Conservation (phyloP, 106 monocot species). For the Allium sativum region DNA sequence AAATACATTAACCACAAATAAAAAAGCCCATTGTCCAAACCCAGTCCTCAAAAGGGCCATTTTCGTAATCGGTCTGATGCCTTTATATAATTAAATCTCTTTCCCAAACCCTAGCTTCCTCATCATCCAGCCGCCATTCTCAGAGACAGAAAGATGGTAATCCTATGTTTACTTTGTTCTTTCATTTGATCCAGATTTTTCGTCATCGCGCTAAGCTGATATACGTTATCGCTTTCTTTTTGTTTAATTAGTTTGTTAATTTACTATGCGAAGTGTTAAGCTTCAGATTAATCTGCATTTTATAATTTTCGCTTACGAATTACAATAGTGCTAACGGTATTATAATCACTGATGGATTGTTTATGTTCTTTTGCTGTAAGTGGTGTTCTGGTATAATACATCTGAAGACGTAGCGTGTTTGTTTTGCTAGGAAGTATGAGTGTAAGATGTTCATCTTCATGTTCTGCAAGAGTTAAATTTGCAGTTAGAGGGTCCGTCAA, state of each 20-base stretch:
- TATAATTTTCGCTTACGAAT: background rate
- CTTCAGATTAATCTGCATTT: background rate
- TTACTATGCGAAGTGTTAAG: background rate
- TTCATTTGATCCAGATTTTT: background rate
- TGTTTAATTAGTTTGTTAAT: background rate
- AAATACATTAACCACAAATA: too few relatives aligned
- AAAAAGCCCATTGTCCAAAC: too few relatives aligned
- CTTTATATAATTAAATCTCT: background rate
- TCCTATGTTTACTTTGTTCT: background rate
- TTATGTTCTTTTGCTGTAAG: too few relatives aligned
- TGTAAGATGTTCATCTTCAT: too few relatives aligned
- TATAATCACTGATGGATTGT: too few relatives aligned
- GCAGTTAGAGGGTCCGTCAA: too few relatives aligned
- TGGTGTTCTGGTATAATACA: too few relatives aligned
- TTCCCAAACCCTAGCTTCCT: slow-evolving; percentile 3
- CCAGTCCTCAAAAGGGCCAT: background rate
- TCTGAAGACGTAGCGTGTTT: too few relatives aligned
- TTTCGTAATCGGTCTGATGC: background rate
- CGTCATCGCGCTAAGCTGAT: background rate
- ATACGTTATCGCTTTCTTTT: background rate
- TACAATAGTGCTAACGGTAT: background rate
- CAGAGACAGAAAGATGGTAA: slow-evolving; percentile 5
- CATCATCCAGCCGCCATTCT: background rate
- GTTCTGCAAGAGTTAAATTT: too few relatives aligned
- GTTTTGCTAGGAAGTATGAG: too few relatives aligned